Conservation (phyloP, 352 stramenopile species). For the Globisporangium spinosum region DNA sequence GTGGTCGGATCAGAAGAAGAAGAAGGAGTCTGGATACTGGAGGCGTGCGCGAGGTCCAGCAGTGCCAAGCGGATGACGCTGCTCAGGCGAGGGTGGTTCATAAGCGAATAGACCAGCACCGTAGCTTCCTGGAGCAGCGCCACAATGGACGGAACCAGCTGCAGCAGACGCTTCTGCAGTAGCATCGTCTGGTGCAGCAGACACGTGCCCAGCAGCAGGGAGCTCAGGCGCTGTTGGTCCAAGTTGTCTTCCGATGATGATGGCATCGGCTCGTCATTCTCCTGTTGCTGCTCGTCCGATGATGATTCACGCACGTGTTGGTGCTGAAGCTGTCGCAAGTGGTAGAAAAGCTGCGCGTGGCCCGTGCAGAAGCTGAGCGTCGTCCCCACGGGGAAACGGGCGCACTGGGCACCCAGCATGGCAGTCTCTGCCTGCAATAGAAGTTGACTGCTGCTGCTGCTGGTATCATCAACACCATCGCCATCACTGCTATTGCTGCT, state of each 20-base stretch:
- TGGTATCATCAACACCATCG: background rate
- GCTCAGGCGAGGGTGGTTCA: constrained; percentile 9
- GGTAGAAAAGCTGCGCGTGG: background rate
- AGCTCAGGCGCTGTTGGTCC: background rate
- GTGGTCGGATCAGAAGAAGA: background rate
- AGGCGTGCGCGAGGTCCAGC: background rate
- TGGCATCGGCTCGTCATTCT: background rate
- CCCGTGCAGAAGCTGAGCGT: constrained; percentile 9
- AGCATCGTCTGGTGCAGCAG: constrained; percentile 28
- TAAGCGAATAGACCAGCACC: constrained; percentile 10
- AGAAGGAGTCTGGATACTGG: background rate
- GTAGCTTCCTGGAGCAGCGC: constrained; percentile 16
- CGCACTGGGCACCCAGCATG: background rate
- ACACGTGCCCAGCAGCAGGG: constrained; percentile 25
- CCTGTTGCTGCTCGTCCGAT: background rate
- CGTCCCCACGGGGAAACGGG: background rate
- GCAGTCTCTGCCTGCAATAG: background rate
- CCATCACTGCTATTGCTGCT: background rate
- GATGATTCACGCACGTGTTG: background rate
- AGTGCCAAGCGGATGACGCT: background rate
- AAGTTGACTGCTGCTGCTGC: background rate
- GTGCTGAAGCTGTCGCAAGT: background rate
- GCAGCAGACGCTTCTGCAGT: constrained; percentile 27
- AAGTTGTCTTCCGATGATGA: background rate
- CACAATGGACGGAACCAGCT: constrained; percentile 21